Evolutionary conservation across 2,329 filamentous ascomycete species (phyloP).

Genomic region (Grosmannia penicillata): DNA sequence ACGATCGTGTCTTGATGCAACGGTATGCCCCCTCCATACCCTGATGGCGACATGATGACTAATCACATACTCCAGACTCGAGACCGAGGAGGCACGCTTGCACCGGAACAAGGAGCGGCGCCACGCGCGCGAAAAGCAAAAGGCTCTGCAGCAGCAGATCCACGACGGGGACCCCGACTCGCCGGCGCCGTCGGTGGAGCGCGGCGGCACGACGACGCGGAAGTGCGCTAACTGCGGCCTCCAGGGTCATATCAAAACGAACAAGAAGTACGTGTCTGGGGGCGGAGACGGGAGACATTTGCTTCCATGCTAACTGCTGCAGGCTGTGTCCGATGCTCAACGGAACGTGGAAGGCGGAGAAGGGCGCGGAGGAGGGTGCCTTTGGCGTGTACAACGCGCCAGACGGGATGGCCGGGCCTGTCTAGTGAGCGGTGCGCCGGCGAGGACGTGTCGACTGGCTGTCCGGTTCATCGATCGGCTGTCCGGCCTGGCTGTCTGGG

Average conservation of each 20-base stretch:
- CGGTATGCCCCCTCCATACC: too few species aligned
- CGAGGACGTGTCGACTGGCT: too few species aligned
- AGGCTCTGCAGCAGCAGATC: constrained; percentile 41
- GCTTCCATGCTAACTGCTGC: constrained; percentile 14
- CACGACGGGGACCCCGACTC: constrained; percentile 31
- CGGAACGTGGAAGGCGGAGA: constrained; percentile 56
- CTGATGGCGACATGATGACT: background rate
- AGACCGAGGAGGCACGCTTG: constrained; percentile 63
- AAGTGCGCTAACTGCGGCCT: constrained; percentile 98
- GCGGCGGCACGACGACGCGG: constrained; percentile 58
- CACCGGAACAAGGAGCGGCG: constrained; percentile 85
- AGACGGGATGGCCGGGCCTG: constrained; percentile 6
- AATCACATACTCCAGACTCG: constrained; percentile 6
- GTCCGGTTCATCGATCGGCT: too few species aligned
- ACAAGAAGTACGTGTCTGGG: constrained; percentile 71
- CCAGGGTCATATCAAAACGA: constrained; percentile 96
- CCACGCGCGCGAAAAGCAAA: constrained; percentile 80
- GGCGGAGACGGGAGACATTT: too few species aligned
- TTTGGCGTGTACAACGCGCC: constrained; percentile 36
- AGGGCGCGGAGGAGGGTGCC: constrained; percentile 40
- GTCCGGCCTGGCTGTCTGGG: too few species aligned
- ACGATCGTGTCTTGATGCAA: constrained; percentile 45
- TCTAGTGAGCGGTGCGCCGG: too few species aligned
- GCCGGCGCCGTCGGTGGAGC: constrained; percentile 33
- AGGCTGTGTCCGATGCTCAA: constrained; percentile 68